Evolutionary conservation across 768 basidiomycete genomes (phyloP).

Genomic region (Strobilomyces dryophilus): DNA sequence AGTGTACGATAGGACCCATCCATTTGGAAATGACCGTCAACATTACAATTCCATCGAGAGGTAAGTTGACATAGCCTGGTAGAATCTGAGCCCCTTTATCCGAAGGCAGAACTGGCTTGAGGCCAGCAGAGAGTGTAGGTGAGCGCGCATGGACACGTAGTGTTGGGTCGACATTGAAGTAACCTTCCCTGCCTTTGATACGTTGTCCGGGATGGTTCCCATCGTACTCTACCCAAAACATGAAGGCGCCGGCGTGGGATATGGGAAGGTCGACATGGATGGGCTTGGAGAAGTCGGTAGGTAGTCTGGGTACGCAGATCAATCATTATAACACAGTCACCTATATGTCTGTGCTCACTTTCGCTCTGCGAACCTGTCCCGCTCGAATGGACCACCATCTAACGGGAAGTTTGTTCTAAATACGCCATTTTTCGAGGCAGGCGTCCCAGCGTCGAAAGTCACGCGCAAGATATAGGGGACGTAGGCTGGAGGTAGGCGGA

Average conservation of each 20-base stretch:
- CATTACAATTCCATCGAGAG: conserved; percentile 84
- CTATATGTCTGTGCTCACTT: conserved; percentile 45
- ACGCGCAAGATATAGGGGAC: conserved; percentile 89
- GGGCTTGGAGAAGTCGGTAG: conserved; percentile 82
- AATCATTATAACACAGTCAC: conserved; percentile 2
- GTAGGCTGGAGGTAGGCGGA: conserved; percentile 90
- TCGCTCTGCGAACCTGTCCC: conserved; percentile 70
- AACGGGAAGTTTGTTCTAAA: conserved; percentile 97
- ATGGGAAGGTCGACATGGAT: conserved; percentile 95
- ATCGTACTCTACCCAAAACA: conserved; percentile 93
- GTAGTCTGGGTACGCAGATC: conserved; percentile 51
- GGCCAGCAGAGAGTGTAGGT: conserved; percentile 60
- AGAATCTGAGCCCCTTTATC: conserved; percentile 50
- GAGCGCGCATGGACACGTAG: conserved; percentile 72
- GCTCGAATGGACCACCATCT: conserved; percentile 81
- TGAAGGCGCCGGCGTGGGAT: conserved; percentile 93
- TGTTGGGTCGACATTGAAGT: conserved; percentile 94
- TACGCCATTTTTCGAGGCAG: conserved; percentile 83
- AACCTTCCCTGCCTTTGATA: conserved; percentile 81
- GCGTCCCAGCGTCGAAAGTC: conserved; percentile 87
- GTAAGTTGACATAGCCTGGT: conserved; percentile 58
- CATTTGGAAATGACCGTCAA: conserved; percentile 94
- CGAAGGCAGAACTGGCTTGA: conserved; percentile 47
- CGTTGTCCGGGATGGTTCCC: conserved; percentile 53
- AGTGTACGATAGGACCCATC: conserved; percentile 84